Evolutionary conservation across 2,329 filamentous ascomycete species (phyloP), one percentile per base, ranked within the genome.

Genomic region (Fusarium gaditjirri): DNA sequence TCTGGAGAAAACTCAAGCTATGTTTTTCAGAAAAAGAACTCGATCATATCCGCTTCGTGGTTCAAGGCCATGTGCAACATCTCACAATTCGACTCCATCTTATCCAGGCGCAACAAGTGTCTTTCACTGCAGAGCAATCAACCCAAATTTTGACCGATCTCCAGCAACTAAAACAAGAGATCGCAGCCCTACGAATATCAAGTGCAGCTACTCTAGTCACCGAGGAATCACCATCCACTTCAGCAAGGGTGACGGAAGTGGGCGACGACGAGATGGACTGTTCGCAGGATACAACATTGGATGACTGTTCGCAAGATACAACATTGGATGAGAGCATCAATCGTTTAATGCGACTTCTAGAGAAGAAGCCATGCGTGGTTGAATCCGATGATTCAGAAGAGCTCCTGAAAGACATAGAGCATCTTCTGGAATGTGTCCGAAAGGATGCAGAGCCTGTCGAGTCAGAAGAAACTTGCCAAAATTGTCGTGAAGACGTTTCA

Each of bases 141-240:
- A 29, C 29, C 6, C 31, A 44, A 6, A 19, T 50, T 8, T n/a
- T 65, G 6, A 39, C 8, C 6, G 16, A 53, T 27, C 14, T 64
- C 1, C 43, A 46, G 2, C 27, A 64, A 1, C 33, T 66, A 0
- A 49, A 27, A 6, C 38, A 50, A 49, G 23, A 35, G 6, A 35
- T 66, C 0, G 6, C 16, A 0, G 17, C 43, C 0, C 9, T 23
- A 2, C 27, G 17, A 5, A 31, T 6, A 17, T 0, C 16, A 2
- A 35, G 0, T 2, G 1, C 6, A 1, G 16, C 38, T 39, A 14
- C 2, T 1, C 3, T 3, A 0, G 21, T 0, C 10, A 0, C 16
- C 16, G 21, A 5, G 8, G 16, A 3, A 0, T 36, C 10, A 2
- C 1, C 27, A 17, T 8, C 6, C 16, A 31, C 23, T 13, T 25